A percentile compares a stretch with the other conserved stretches of the same genome.
These are phyloP conservation scores for Candida tibetensis DNA, from an alignment of 805 yeast species.

Conservation along the genomic window DNA sequence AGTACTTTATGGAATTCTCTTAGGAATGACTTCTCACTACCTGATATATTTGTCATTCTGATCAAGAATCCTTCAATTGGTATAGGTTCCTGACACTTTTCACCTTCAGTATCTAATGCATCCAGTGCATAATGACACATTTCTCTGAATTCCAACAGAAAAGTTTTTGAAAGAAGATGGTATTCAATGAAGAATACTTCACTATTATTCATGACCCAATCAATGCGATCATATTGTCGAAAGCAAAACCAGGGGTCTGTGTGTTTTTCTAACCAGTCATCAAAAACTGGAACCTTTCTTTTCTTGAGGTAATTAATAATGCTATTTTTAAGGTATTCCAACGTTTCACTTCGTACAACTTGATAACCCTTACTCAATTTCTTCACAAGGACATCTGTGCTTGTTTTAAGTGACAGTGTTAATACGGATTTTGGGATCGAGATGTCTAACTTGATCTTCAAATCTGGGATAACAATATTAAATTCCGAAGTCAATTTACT, in stretches of 20 bases:
- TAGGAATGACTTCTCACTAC: slow-evolving; percentile 35
- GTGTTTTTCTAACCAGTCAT: slow-evolving; percentile 22
- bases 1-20: slow-evolving; percentile 50
- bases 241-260: slow-evolving; percentile 49
- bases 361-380: slow-evolving; percentile 22
- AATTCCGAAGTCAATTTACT: slow-evolving; percentile 23
- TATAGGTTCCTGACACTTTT: slow-evolving; percentile 49
- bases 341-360: slow-evolving; percentile 20
- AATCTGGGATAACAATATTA: slow-evolving; percentile 43
- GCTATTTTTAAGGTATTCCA: slow-evolving; percentile 38
- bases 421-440: slow-evolving; percentile 37
- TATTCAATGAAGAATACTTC: slow-evolving; percentile 27
- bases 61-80: slow-evolving; percentile 82
- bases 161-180: slow-evolving; percentile 34
- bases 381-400: slow-evolving; percentile 9
- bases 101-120: slow-evolving; percentile 3
- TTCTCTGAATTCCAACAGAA: slow-evolving; percentile 60
- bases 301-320: slow-evolving; percentile 31
- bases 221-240: slow-evolving; percentile 70
- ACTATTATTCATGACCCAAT: slow-evolving; percentile 39
- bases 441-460: slow-evolving; percentile 44
- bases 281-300: slow-evolving; percentile 6
- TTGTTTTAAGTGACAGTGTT: slow-evolving; percentile 8
- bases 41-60: slow-evolving; percentile 51
- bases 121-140: slow-evolving; percentile 40